phyloP scores from a whole-genome alignment of 2,329 filamentous ascomycete species.

The Neofusicoccum ribis region DNA sequence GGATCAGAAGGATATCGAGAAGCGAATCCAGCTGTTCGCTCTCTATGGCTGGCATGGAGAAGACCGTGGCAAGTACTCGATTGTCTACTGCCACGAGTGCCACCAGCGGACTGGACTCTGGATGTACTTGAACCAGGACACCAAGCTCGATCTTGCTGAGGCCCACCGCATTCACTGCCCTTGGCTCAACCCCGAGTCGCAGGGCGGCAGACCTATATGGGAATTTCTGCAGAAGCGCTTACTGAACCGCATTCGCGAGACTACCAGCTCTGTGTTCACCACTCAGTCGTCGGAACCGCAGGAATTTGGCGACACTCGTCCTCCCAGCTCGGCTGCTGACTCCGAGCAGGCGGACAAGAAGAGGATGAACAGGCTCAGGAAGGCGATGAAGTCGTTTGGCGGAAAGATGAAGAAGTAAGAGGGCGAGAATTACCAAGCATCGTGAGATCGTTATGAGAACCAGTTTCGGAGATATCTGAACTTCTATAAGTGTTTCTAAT shows the following conservation, averaged over 20 bases:
- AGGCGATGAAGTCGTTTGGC: conserved; percentile 19
- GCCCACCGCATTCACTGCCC: conserved; percentile 43
- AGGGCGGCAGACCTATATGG: conserved; percentile 24
- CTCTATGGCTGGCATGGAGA: conserved; percentile 53
- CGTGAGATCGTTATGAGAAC: too few relatives aligned
- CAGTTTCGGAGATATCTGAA: not conserved
- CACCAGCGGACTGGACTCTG: conserved; percentile 87
- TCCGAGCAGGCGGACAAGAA: conserved; percentile 15
- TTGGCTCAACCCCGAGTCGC: conserved; percentile 39
- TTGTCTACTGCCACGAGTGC: conserved; percentile 81
- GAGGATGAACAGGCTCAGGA: conserved; percentile 15
- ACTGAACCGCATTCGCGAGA: not conserved
- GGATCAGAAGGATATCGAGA: conserved; percentile 9
- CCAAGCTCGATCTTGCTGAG: conserved; percentile 39
- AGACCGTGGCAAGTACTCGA: conserved; percentile 65
- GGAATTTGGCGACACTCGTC: conserved; percentile 1
- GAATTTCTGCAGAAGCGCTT: conserved; percentile 41
- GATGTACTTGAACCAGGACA: conserved; percentile 64
- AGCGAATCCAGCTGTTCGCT: conserved; percentile 28
- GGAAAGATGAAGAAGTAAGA: conserved; percentile 15
- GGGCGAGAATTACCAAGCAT: not conserved
- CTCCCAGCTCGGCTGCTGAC: conserved; percentile 15
- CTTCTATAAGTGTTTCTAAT: not conserved
- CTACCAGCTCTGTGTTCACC: not conserved
- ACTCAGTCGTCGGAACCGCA: conserved; percentile 13